Percentiles rank a stretch among this genome's conserved stretches.
These are phyloP conservation scores for Xylaria longipes DNA, from an alignment of 495 filamentous ascomycete species.

Conservation along the genomic window DNA sequence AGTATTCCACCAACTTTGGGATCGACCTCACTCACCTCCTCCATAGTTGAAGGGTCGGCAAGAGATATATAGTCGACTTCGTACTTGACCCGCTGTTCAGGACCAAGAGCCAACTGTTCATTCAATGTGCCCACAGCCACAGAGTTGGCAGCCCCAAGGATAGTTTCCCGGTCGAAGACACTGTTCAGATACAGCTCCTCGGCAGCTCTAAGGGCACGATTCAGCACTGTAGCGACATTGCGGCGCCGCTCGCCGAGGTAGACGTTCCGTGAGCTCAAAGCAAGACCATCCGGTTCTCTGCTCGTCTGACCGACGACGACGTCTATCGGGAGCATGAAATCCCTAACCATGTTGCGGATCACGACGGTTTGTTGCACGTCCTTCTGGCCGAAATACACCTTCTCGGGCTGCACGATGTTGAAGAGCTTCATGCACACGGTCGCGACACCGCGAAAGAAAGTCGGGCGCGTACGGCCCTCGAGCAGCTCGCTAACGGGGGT, in stretches of 20 bases:
- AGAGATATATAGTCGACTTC: slow-evolving; percentile 92
- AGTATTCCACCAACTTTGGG: slow-evolving; percentile 75
- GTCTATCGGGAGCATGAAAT: slow-evolving; percentile 83
- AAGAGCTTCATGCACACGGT: slow-evolving; percentile 98
- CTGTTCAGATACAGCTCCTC: slow-evolving; percentile 70
- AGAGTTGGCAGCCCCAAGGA: slow-evolving; percentile 69
- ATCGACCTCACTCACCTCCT: slow-evolving; percentile 74
- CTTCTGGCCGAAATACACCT: slow-evolving; percentile 97
- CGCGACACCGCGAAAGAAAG: slow-evolving; percentile 95
- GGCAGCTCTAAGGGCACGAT: slow-evolving; percentile 69
- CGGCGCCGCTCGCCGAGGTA: slow-evolving; percentile 83
- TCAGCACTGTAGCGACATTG: slow-evolving; percentile 71
- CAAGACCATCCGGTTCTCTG: slow-evolving; percentile 83
- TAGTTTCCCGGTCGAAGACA: slow-evolving; percentile 60
- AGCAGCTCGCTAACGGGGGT: slow-evolving; percentile 80
- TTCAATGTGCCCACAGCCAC: slow-evolving; percentile 57
- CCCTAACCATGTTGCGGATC: slow-evolving; percentile 82
- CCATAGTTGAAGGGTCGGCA: slow-evolving; percentile 78
- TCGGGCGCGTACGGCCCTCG: slow-evolving; percentile 86
- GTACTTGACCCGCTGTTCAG: slow-evolving; percentile 69
- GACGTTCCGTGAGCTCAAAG: slow-evolving; percentile 93
- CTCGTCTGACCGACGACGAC: slow-evolving; percentile 75
- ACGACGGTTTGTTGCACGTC: slow-evolving; percentile 96
- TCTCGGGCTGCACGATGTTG: slow-evolving; percentile 85
- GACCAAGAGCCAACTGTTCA: slow-evolving; percentile 67